Evolutionary conservation across 2,329 filamentous ascomycete genomes (phyloP).

Genomic region (Fusarium sp.): DNA sequence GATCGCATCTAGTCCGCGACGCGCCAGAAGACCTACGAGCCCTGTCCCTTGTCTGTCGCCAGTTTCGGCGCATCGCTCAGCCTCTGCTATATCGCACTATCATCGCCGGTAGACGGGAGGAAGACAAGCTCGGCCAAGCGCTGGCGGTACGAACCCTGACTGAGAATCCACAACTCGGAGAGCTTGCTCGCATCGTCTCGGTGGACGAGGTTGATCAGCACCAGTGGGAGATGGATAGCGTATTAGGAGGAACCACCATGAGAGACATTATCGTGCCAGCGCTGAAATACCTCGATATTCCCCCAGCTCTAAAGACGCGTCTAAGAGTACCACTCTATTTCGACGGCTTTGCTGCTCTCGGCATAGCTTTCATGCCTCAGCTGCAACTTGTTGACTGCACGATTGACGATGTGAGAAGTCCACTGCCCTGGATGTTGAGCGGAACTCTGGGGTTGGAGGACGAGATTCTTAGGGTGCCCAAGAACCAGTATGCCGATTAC

Average conservation of each 20-base stretch:
- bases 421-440: neutral
- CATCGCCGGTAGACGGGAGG: neutral
- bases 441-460: neutral
- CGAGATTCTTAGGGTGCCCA: no score
- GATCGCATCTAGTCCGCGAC: neutral
- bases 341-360: neutral
- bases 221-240: neutral
- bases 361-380: constrained; percentile 1
- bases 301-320: neutral
- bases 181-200: neutral
- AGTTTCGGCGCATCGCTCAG: constrained; percentile 12
- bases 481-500: neutral
- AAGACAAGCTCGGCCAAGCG: neutral
- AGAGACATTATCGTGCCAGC: neutral
- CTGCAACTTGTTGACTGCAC: constrained; percentile 7
- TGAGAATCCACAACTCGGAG: neutral
- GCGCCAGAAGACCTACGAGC: neutral
- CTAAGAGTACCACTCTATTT: accelerated
- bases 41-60: constrained; percentile 15
- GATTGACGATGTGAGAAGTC: accelerated
- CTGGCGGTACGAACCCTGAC: neutral
- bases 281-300: neutral
- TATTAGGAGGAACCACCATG: accelerated
- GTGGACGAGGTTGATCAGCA: neutral
- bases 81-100: neutral